Evolutionary conservation across 345 rosid genomes (phyloP), one percentile per base, ranked within the genome.

Genomic region (Leavenworthia alabamica): DNA sequence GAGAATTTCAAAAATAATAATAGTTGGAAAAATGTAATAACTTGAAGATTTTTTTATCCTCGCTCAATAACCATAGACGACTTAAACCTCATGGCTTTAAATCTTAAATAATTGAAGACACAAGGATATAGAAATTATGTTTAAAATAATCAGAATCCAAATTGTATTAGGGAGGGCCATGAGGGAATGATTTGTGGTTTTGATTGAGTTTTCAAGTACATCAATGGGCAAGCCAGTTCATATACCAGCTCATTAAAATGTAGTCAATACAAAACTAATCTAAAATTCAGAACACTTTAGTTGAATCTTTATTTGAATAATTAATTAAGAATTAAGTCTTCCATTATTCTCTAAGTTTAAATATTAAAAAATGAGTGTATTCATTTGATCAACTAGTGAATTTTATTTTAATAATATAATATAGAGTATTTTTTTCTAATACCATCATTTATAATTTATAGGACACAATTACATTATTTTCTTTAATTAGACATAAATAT

Each of bases 191-290:
- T 46, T 54, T 37, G 22, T 37, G 56, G 29, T 28, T 70, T 46
- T 70, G 57, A 55, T 54, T 27, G 56, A 62, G 74, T 47, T 64
- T 27, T 68, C 48, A 52, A 60, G 56, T 43, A 60, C 62, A 48
- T 61, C 56, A 60, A 53, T 61, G 62, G 20, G 45, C 8, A 54
- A 56, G 69, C 69, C 69, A 56, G 74, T 62, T 63, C 69, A 70
- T 36, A 56, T n/a, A 55, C 44, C 69, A 70, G 69, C 74, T 70
- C 68, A 70, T 42, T 36, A 31, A 70, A 33, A 14, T 14, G 55
- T 56, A 47, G 64, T 62, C 17, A 47, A 29, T 9, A 39, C 13
- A 42, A 44, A 59, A 60, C 10, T 31, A 59, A 31, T 41, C 6
- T 59, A 22, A 44, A 29, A 9, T 35, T 48, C 56, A 11, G 28